A percentile compares a stretch with the other conserved stretches of the same genome.
phyloP scores from a whole-genome alignment of 2,329 filamentous ascomycete genomes.

The Penicillium sclerotiorum region DNA sequence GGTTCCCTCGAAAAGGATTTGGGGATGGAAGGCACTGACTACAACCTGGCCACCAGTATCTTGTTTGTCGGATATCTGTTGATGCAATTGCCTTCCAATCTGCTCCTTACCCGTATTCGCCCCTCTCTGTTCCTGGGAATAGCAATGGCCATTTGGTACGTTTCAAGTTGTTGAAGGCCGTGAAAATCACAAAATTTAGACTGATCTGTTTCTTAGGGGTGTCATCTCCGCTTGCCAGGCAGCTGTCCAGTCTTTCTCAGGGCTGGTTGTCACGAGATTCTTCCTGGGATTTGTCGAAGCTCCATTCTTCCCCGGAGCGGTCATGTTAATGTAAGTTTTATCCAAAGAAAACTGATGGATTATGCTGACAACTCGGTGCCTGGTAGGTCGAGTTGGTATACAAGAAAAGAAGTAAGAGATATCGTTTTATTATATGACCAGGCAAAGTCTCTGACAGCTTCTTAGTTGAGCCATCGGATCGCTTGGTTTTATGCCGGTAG shows the following conservation, averaged over 20 bases:
- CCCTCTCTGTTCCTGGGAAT: slow-evolving; percentile 58
- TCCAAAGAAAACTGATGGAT: too few relatives aligned
- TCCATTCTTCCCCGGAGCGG: slow-evolving; percentile 63
- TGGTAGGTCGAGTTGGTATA: slow-evolving; percentile 65
- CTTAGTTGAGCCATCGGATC: slow-evolving; percentile 50
- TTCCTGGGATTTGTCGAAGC: slow-evolving; percentile 44
- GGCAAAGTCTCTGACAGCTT: not conserved
- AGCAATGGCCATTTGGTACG: slow-evolving; percentile 38
- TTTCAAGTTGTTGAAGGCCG: not conserved
- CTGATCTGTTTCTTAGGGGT: slow-evolving; percentile 23
- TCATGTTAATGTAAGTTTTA: slow-evolving; percentile 55
- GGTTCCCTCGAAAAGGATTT: slow-evolving; percentile 58
- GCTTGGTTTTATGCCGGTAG: slow-evolving; percentile 53
- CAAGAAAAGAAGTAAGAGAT: slow-evolving; percentile 58
- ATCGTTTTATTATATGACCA: slow-evolving; percentile 31
- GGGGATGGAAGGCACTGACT: slow-evolving; percentile 58
- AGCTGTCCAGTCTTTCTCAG: slow-evolving; percentile 43
- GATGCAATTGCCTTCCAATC: slow-evolving; percentile 65
- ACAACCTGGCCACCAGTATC: slow-evolving; percentile 58
- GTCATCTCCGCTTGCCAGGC: slow-evolving; percentile 37
- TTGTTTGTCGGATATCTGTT: slow-evolving; percentile 62
- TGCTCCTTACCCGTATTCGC: slow-evolving; percentile 57
- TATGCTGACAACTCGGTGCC: too few relatives aligned
- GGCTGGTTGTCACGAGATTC: slow-evolving; percentile 46
- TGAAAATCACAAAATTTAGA: not conserved